Conservation (phyloP, 2,329 filamentous ascomycete species). For the Colletotrichum lindemuthianum region DNA sequence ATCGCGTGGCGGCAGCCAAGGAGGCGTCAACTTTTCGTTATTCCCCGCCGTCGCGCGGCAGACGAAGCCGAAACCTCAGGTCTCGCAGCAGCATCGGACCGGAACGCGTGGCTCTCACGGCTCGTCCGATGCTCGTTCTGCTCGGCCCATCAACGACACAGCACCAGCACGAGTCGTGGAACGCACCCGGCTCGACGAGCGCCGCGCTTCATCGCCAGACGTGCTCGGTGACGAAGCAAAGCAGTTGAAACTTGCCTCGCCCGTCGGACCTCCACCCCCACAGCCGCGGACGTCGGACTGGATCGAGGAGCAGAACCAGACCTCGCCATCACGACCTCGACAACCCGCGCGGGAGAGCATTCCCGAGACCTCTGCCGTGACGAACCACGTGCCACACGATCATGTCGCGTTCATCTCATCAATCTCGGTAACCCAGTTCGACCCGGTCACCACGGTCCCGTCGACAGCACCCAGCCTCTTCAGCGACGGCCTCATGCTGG, state of each 20-base stretch:
- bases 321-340: neutral
- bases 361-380: conserved; percentile 18
- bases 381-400: neutral
- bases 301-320: conserved; percentile 26
- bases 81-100: neutral
- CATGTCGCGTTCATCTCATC: neutral
- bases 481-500: conserved; percentile 33
- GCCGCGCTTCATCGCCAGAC: conserved; percentile 10
- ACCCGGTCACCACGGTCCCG: neutral
- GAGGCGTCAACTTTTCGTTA: neutral
- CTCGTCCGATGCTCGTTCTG: conserved; percentile 11
- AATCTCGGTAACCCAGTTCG: conserved; percentile 5
- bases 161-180: neutral
- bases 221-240: conserved; percentile 20
- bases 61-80: neutral
- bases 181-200: neutral
- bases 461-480: conserved; percentile 6
- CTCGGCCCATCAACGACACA: neutral
- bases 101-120: conserved; percentile 3
- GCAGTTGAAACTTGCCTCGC: neutral
- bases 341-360: conserved; percentile 6
- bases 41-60: neutral
- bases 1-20: neutral
- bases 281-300: conserved; percentile 14
- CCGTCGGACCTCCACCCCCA: neutral